Evolutionary conservation across 108 stramenopile species (phyloP).

Genomic region (Mayamaea pseudoterrestris): DNA sequence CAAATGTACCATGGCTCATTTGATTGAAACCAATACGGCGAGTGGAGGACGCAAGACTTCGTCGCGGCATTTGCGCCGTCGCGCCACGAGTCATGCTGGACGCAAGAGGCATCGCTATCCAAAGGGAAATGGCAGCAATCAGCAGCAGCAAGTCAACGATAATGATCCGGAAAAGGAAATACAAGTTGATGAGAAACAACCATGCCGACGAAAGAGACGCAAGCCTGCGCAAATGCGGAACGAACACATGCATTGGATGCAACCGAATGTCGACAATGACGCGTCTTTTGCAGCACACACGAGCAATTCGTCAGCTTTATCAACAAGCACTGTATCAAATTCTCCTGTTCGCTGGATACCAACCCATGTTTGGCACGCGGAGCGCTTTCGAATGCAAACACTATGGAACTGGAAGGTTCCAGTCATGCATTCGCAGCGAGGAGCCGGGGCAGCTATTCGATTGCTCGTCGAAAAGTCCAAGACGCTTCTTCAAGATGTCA

Average conservation of each 20-base stretch:
- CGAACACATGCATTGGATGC: too few relatives aligned
- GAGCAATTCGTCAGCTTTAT: not conserved
- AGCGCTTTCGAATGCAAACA: constrained; percentile 62
- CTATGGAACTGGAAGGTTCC: constrained; percentile 62
- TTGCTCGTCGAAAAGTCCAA: constrained; percentile 17
- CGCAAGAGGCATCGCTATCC: constrained; percentile 41
- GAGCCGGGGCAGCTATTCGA: constrained; percentile 54
- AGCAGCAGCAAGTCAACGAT: not conserved
- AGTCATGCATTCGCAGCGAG: constrained; percentile 58
- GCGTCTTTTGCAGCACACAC: not conserved
- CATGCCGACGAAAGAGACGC: too few relatives aligned
- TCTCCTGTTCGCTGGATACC: constrained; percentile 37
- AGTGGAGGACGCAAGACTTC: constrained; percentile 59
- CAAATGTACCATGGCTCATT: constrained; percentile 2
- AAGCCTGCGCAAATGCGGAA: not conserved
- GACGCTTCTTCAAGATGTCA: constrained; percentile 44
- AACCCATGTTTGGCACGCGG: constrained; percentile 76
- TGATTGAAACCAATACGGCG: constrained; percentile 6
- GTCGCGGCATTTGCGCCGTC: constrained; percentile 61
- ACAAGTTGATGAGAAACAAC: too few relatives aligned
- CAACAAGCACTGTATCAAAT: not conserved
- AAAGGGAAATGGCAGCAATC: constrained; percentile 9
- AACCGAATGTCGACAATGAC: not conserved
- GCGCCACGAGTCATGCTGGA: constrained; percentile 45
- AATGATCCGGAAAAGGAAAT: too few relatives aligned